Evolutionary conservation across 2,329 filamentous ascomycete species (phyloP), one percentile per base, ranked within the genome.

Genomic region (Xylaria sp.): DNA sequence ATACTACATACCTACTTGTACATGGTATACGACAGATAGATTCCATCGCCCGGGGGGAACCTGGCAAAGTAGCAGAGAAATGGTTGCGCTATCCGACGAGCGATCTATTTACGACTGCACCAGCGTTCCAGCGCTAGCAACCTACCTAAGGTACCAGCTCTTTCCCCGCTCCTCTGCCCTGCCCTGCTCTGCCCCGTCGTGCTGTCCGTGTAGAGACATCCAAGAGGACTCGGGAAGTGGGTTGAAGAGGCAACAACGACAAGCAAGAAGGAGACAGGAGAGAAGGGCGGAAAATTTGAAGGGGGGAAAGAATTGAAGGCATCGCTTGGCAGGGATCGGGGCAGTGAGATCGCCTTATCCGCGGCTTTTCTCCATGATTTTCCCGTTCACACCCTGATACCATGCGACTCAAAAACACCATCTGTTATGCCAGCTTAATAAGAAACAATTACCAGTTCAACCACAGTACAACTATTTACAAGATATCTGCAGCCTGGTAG

Each of bases 1-100:
- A n/a, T n/a, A n/a, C n/a, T n/a, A n/a, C n/a, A n/a, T n/a, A n/a
- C n/a, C n/a, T n/a, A n/a, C n/a, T n/a, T n/a, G n/a, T n/a, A n/a
- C n/a, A n/a, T n/a, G n/a, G n/a, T n/a, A n/a, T n/a, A n/a, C n/a
- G n/a, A n/a, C n/a, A n/a, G n/a, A n/a, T n/a, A n/a, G n/a, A n/a
- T n/a, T 58, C 52, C 55, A 45, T 56, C 52, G 48, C 50, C 55
- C 24, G 56, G 58, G 58, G 50, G 54, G 38, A 50, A 53, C 52
- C 52, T 54, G 40, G 52, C 43, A n/a, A 48, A 22, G 8, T 13
- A 55, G 34, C 20, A 48, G 29, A 26, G 4, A 26, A 9, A 39
- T 56, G 58, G 58, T 60, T 58, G 55, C 55, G 43, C 52, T 49
- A 55, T 58, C 52, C 41, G 40, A 44, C 43, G 16, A 11, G 29